These are phyloP conservation scores for Tremellales sp. DNA, from an alignment of 1,284 basidiomycete genomes.

Conservation along the genomic window DNA sequence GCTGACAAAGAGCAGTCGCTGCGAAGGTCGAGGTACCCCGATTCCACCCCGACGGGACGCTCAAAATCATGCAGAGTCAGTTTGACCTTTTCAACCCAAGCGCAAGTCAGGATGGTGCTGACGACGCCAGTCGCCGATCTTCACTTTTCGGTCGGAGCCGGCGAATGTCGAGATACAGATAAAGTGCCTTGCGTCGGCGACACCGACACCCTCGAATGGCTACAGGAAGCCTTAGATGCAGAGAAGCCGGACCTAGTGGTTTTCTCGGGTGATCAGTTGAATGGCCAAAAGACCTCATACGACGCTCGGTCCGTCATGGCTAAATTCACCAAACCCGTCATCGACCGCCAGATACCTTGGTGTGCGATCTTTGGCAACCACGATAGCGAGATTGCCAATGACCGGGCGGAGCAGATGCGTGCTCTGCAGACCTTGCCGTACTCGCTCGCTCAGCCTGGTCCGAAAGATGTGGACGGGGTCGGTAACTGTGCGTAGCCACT, in stretches of 20 bases:
- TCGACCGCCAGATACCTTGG: slow-evolving; percentile 76
- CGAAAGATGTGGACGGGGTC: slow-evolving; percentile 73
- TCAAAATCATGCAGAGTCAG: slow-evolving; percentile 73
- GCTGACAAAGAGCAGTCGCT: slow-evolving; percentile 51
- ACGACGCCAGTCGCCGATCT: slow-evolving; percentile 70
- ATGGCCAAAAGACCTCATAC: slow-evolving; percentile 83
- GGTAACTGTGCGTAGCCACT: slow-evolving; percentile 63
- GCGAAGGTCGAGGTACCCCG: slow-evolving; percentile 68
- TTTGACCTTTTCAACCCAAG: no score
- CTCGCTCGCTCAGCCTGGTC: slow-evolving; percentile 72
- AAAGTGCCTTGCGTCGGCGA: slow-evolving; percentile 58
- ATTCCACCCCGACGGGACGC: slow-evolving; percentile 74
- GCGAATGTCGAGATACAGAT: slow-evolving; percentile 64
- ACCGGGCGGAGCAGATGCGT: slow-evolving; percentile 60
- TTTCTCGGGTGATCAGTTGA: slow-evolving; percentile 74
- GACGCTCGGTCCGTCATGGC: slow-evolving; percentile 78
- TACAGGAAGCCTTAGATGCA: slow-evolving; percentile 65
- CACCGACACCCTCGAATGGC: slow-evolving; percentile 64
- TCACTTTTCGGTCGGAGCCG: slow-evolving; percentile 73
- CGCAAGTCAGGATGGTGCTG: no score
- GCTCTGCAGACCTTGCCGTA: slow-evolving; percentile 78
- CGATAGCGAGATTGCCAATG: slow-evolving; percentile 66
- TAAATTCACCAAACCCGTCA: slow-evolving; percentile 76
- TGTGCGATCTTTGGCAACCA: slow-evolving; percentile 90
- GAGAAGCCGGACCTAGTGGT: slow-evolving; percentile 82